Evolutionary conservation across 73 alveolate species (phyloP), one percentile per base, ranked within the genome.

Genomic region (Paramecium pentaurelia): DNA sequence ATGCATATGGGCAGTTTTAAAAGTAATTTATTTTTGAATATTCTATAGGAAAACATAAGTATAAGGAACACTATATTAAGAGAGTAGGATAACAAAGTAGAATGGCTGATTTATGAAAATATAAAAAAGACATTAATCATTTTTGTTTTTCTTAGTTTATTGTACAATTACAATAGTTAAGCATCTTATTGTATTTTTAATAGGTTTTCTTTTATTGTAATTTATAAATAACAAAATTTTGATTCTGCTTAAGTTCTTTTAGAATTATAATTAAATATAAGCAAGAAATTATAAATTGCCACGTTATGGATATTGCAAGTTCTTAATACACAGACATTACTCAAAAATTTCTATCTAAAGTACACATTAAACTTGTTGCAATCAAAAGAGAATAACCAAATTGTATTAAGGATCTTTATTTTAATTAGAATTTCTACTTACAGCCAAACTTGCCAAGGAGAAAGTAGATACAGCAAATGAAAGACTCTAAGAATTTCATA

Each of bases 11-110:
- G 73, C 2, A 45, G 92, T 11, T 71, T 89, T 34, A 89, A 89
- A 44, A 89, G 94, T 80, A 73, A 40, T 47, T 34, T 5, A 32
- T 27, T 80, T 27, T 9, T 8, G 20, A 22, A 18, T 12, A 22
- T 42, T 11, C 34, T 12, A 22, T 18, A 80, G 91, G 91, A 89
- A 89, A 89, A 89, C 58, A 89, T 12, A 89, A 89, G 20, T 89
- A 89, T 71, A 89, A 83, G 77, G 94, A 89, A 20, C 94, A 89
- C 77, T 58, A 89, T 71, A 71, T 89, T 8, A 68, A 89, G 38
- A 89, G 92, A 51, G 94, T 83, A 2, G 94, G 94, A 38, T 64
- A 89, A 14, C 84, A 64, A 64, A 64, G 84, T 16, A 64, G 84
- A 64, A 64, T 64, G 84, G 25, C 84, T 34, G 84, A 28, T 32